These are phyloP conservation scores for Ettlia oleoabundans DNA, from an alignment of 139 green algal species.

Conservation along the genomic window DNA sequence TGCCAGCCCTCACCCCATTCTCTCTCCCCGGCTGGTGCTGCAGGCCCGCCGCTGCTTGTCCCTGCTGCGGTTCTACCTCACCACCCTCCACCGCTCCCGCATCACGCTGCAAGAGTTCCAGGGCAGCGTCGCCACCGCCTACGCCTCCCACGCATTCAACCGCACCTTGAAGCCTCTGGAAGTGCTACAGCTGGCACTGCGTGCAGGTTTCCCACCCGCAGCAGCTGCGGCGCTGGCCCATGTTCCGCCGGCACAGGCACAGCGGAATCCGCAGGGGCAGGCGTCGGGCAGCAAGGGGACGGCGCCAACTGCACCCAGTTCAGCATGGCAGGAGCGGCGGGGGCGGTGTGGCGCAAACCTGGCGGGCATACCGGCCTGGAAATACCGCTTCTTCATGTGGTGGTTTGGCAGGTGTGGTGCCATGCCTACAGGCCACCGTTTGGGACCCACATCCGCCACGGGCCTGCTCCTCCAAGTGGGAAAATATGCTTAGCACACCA, in stretches of 20 bases:
- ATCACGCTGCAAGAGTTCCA: slow-evolving; percentile 2
- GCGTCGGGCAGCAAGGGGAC: neutral
- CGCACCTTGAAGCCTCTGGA: neutral
- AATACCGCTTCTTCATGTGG: neutral
- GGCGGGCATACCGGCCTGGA: neutral
- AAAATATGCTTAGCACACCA: neutral
- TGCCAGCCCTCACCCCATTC: too few species aligned
- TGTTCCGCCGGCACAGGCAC: neutral
- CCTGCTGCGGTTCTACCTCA: neutral
- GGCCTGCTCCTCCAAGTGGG: neutral
- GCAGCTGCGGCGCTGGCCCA: neutral
- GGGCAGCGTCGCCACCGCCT: neutral
- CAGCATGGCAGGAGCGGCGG: neutral
- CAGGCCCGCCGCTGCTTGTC: neutral
- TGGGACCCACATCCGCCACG: neutral
- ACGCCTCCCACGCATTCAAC: neutral
- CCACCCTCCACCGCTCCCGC: neutral
- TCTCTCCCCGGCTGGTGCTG: too few species aligned
- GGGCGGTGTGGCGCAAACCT: neutral
- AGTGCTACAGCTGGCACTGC: slow-evolving; percentile 8
- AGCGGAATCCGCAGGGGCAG: neutral
- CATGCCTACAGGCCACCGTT: neutral
- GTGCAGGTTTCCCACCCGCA: neutral
- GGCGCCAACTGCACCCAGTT: neutral
- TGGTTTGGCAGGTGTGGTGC: slow-evolving; percentile 7